Percentiles rank a stretch among this genome's conserved stretches.
Conservation (phyloP, 164 flowering plant species). For the Aristolochia fimbriata region DNA sequence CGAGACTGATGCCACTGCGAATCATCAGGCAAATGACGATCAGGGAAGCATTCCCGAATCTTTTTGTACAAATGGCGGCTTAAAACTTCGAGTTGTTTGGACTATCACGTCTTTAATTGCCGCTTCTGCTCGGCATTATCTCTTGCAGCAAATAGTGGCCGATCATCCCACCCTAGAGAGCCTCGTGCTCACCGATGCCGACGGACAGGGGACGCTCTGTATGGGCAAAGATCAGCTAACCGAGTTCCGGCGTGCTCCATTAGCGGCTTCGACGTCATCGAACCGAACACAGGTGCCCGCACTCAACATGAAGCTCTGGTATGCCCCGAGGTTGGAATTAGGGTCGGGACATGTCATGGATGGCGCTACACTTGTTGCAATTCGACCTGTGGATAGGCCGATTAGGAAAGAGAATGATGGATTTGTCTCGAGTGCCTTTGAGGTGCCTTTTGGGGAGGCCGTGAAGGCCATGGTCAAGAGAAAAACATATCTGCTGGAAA, state of each 20-base stretch:
- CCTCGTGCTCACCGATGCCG: constrained; percentile 66
- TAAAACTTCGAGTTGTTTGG: constrained; percentile 85
- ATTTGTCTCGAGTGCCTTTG: constrained; percentile 67
- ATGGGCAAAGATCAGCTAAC: constrained; percentile 82
- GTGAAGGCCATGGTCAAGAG: constrained; percentile 68
- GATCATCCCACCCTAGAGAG: constrained; percentile 71
- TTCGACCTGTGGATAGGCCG: constrained; percentile 70
- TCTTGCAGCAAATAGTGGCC: constrained; percentile 71
- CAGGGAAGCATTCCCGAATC: constrained; percentile 88
- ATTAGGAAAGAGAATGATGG: constrained; percentile 38
- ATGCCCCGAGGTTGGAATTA: constrained; percentile 66
- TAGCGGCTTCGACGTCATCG: constrained; percentile 71
- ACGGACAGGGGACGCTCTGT: constrained; percentile 78
- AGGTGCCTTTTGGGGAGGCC: constrained; percentile 69
- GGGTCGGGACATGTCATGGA: constrained; percentile 60
- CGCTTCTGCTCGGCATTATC: constrained; percentile 77
- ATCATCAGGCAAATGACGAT: constrained; percentile 27
- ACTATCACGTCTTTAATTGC: constrained; percentile 83
- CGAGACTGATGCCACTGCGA: neutral
- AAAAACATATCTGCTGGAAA: constrained; percentile 78
- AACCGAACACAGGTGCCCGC: constrained; percentile 88
- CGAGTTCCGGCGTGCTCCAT: constrained; percentile 78
- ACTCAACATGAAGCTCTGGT: constrained; percentile 80
- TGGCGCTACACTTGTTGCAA: constrained; percentile 86
- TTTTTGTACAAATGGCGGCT: constrained; percentile 83